These are phyloP conservation scores for Penicillium odoratum DNA, from an alignment of 495 filamentous ascomycete species.

Conservation along the genomic window DNA sequence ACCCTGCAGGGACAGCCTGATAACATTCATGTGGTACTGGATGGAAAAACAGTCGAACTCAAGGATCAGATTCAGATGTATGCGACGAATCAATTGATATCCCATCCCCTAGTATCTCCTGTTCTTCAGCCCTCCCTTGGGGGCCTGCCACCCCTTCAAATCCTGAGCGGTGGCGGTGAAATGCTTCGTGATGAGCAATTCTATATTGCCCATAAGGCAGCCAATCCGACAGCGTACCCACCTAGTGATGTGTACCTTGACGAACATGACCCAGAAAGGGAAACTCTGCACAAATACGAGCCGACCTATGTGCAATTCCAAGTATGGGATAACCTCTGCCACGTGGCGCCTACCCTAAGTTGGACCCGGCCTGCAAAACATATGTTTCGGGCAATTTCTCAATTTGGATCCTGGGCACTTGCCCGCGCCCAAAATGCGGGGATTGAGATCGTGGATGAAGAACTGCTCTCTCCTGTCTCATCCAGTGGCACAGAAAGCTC, in stretches of 20 bases:
- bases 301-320: conserved; percentile 94
- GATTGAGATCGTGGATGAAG: conserved; percentile 81
- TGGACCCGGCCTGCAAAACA: conserved; percentile 93
- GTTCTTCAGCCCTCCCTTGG: conserved; percentile 82
- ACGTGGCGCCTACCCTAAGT: conserved; percentile 85
- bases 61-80: conserved; percentile 97
- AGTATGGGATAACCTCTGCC: conserved; percentile 92
- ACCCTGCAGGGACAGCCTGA: conserved; percentile 39
- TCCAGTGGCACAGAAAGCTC: conserved; percentile 48
- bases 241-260: conserved; percentile 65
- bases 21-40: conserved; percentile 56
- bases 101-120: conserved; percentile 88
- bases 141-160: conserved; percentile 81
- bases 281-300: conserved; percentile 60
- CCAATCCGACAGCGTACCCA: conserved; percentile 71
- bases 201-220: conserved; percentile 91
- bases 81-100: conserved; percentile 80
- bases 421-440: conserved; percentile 74
- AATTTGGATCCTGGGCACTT: conserved; percentile 89
- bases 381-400: conserved; percentile 87
- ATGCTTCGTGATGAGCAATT: conserved; percentile 91
- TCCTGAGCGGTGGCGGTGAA: conserved; percentile 85
- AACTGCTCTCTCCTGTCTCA: conserved; percentile 72
- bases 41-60: conserved; percentile 72
- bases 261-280: conserved; percentile 58